Conservation (phyloP, 140 eudicot species). For the Stevia rebaudiana region DNA sequence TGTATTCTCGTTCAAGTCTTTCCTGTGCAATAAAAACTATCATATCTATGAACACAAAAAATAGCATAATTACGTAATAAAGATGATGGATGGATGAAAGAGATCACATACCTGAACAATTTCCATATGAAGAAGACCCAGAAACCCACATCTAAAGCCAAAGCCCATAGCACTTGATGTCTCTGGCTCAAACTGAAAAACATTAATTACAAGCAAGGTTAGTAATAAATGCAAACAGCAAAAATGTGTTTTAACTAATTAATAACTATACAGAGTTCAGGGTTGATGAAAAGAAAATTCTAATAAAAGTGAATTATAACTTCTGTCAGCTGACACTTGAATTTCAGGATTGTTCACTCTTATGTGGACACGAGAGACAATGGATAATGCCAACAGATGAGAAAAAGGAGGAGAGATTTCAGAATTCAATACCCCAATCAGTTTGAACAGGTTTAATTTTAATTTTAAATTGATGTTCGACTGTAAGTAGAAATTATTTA, state of each 20-base stretch:
- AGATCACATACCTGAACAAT: slow-evolving; percentile 72
- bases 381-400: too few relatives aligned
- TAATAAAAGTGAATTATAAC: background rate
- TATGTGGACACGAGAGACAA: too few relatives aligned
- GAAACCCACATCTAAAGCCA: slow-evolving; percentile 98
- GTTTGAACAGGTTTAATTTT: too few relatives aligned
- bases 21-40: slow-evolving; percentile 62
- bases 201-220: slow-evolving; percentile 3
- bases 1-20: slow-evolving; percentile 97
- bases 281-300: background rate
- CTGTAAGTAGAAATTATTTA: too few relatives aligned
- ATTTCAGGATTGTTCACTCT: too few relatives aligned
- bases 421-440: too few relatives aligned
- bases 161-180: slow-evolving; percentile 99
- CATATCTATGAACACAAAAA: slow-evolving; percentile 10
- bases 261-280: background rate
- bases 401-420: too few relatives aligned
- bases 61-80: background rate
- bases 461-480: too few relatives aligned
- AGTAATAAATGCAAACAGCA: background rate
- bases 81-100: slow-evolving; percentile 1
- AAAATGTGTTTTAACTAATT: background rate
- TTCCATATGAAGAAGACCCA: slow-evolving; percentile 99
- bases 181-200: slow-evolving; percentile 93
- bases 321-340: background rate